Conservation (phyloP, 78 protist species). For the Anaeramoeba flamelloides region DNA sequence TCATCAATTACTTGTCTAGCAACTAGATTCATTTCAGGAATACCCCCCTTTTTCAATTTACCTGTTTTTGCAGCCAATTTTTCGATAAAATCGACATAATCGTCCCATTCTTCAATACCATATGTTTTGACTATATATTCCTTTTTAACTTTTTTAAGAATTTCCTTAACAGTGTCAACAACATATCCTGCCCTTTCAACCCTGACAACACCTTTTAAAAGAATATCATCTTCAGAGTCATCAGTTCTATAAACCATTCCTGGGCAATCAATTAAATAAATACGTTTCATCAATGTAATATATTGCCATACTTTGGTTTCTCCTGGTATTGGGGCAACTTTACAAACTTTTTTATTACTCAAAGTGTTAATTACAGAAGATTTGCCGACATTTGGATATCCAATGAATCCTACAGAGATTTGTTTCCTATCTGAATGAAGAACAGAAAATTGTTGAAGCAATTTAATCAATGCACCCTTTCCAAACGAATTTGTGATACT, state of each 20-base stretch:
- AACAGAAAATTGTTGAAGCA: slow-evolving; percentile 60
- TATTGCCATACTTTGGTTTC: slow-evolving; percentile 99
- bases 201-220: slow-evolving; percentile 44
- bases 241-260: slow-evolving; percentile 58
- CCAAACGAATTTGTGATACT: slow-evolving; percentile 87
- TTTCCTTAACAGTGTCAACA: slow-evolving; percentile 35
- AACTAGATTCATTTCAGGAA: slow-evolving; percentile 54
- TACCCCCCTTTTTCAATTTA: slow-evolving; percentile 44
- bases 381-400: slow-evolving; percentile 90
- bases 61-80: slow-evolving; percentile 39
- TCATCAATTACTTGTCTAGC: slow-evolving; percentile 74
- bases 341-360: slow-evolving; percentile 55
- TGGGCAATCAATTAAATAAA: slow-evolving; percentile 96
- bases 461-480: slow-evolving; percentile 28
- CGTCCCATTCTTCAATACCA: slow-evolving; percentile 20
- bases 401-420: slow-evolving; percentile 85
- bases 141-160: slow-evolving; percentile 41
- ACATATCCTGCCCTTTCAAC: slow-evolving; percentile 65
- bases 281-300: slow-evolving; percentile 67
- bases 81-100: slow-evolving; percentile 53
- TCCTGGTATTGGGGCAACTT: slow-evolving; percentile 95
- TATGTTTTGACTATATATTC: slow-evolving; percentile 56
- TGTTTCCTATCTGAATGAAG: slow-evolving; percentile 75
- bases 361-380: slow-evolving; percentile 87
- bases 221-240: background rate